These are phyloP conservation scores for Bathelium albidoporum DNA, from an alignment of 495 filamentous ascomycete genomes.

Conservation along the genomic window DNA sequence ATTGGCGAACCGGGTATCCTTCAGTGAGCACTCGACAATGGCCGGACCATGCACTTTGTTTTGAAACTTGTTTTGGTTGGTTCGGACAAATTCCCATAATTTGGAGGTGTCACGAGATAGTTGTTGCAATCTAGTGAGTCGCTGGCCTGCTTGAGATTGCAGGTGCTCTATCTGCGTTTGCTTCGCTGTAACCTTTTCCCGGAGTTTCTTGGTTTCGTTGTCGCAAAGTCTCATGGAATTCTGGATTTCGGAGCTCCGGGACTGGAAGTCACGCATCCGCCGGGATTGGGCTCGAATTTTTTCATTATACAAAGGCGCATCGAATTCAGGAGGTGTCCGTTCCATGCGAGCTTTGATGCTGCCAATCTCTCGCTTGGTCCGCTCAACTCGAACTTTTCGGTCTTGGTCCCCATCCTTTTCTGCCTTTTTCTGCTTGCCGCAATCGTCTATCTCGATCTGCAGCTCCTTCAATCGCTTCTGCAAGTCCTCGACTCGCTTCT, in stretches of 20 bases:
- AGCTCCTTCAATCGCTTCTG: constrained; percentile 40
- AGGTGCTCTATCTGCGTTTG: constrained; percentile 36
- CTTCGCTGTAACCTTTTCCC: constrained; percentile 22
- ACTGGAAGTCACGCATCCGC: constrained; percentile 34
- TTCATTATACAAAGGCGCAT: constrained; percentile 45
- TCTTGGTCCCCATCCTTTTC: constrained; percentile 44
- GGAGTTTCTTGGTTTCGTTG: not conserved
- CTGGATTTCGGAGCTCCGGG: constrained; percentile 8
- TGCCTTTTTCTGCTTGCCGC: constrained; percentile 44
- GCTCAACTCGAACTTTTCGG: constrained; percentile 41
- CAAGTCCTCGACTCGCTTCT: constrained; percentile 42
- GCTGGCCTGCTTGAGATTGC: constrained; percentile 67
- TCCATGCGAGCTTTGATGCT: constrained; percentile 39
- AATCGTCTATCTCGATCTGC: constrained; percentile 45
- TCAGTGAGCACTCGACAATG: constrained; percentile 69
- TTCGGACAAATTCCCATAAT: constrained; percentile 72
- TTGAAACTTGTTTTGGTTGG: constrained; percentile 62
- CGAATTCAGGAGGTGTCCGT: constrained; percentile 42
- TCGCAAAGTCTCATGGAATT: not conserved
- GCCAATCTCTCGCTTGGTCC: constrained; percentile 35
- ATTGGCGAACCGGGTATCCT: constrained; percentile 61
- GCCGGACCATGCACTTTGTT: constrained; percentile 78
- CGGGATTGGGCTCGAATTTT: constrained; percentile 38
- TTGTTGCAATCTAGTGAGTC: constrained; percentile 49
- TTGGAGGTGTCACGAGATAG: constrained; percentile 50